phyloP scores from a whole-genome alignment of 768 basidiomycete genomes.

The Galerina sulciceps region DNA sequence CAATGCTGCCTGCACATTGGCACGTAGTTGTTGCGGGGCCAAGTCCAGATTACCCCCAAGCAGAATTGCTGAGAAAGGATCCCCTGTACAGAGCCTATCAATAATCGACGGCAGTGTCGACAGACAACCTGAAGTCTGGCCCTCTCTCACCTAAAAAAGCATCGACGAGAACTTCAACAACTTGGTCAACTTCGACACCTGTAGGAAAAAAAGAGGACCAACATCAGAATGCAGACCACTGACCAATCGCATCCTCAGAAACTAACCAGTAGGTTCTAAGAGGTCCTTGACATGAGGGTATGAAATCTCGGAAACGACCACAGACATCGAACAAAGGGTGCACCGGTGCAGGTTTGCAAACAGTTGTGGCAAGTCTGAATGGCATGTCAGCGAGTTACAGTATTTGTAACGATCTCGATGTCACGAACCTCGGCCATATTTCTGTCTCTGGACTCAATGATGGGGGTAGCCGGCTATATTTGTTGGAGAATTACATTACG shows the following conservation, averaged over 20 bases:
- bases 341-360: background rate
- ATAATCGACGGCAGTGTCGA: background rate
- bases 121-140: too few relatives aligned
- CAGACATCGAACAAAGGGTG: background rate
- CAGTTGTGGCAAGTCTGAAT: too few relatives aligned
- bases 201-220: background rate
- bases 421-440: background rate
- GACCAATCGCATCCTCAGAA: slow-evolving; percentile 13
- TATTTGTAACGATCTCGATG: background rate
- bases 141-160: slow-evolving; percentile 12
- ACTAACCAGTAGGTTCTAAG: slow-evolving; percentile 2
- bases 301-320: background rate
- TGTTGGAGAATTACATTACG: too few relatives aligned
- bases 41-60: slow-evolving; percentile 25
- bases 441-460: background rate
- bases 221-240: slow-evolving; percentile 2
- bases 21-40: slow-evolving; percentile 15
- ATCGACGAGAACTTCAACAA: slow-evolving; percentile 5
- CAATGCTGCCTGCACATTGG: slow-evolving; percentile 21
- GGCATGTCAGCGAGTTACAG: background rate
- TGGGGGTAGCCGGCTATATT: too few relatives aligned
- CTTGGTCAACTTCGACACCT: slow-evolving; percentile 11
- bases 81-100: slow-evolving; percentile 1
- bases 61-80: slow-evolving; percentile 19
- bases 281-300: slow-evolving; percentile 11